phyloP scores from a whole-genome alignment of 2,329 filamentous ascomycete species.

The Alternaria viburni region DNA sequence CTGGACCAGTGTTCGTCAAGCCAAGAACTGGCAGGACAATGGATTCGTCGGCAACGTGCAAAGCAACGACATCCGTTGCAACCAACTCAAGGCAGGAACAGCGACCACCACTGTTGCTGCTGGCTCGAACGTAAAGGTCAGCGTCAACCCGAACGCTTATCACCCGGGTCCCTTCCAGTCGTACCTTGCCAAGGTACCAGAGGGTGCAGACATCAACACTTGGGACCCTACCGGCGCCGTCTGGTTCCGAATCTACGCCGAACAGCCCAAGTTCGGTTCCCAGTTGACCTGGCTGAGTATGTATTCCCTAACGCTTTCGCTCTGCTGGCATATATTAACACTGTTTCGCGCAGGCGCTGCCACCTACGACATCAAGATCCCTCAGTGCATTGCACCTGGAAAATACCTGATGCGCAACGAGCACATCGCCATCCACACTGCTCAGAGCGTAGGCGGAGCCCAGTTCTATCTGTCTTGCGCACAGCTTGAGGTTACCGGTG shows the following conservation, averaged over 20 bases:
- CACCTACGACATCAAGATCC: conserved; percentile 44
- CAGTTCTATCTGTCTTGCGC: conserved; percentile 57
- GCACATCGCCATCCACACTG: conserved; percentile 55
- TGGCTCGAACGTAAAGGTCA: conserved; percentile 42
- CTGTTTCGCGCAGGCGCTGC: background rate
- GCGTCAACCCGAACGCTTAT: conserved; percentile 27
- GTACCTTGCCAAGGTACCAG: conserved; percentile 48
- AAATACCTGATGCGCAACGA: conserved; percentile 56
- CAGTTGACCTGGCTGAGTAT: conserved; percentile 15
- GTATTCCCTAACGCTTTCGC: background rate
- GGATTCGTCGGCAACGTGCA: conserved; percentile 19
- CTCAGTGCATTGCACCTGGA: conserved; percentile 49
- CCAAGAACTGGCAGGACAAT: conserved; percentile 19
- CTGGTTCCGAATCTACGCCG: conserved; percentile 45
- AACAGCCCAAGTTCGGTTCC: conserved; percentile 12
- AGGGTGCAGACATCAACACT: conserved; percentile 35
- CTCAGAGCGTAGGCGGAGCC: conserved; percentile 38
- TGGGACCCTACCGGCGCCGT: conserved; percentile 44
- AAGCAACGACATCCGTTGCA: conserved; percentile 38
- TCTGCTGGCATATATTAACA: background rate
- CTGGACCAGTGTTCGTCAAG: conserved; percentile 11
- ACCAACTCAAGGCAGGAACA: conserved; percentile 20
- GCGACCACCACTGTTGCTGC: conserved; percentile 23
- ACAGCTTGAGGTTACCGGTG: conserved; percentile 51
- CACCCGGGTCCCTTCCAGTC: conserved; percentile 47